Conservation (phyloP, 495 filamentous ascomycete species). For the Pseudomonodictys pantanalensis region DNA sequence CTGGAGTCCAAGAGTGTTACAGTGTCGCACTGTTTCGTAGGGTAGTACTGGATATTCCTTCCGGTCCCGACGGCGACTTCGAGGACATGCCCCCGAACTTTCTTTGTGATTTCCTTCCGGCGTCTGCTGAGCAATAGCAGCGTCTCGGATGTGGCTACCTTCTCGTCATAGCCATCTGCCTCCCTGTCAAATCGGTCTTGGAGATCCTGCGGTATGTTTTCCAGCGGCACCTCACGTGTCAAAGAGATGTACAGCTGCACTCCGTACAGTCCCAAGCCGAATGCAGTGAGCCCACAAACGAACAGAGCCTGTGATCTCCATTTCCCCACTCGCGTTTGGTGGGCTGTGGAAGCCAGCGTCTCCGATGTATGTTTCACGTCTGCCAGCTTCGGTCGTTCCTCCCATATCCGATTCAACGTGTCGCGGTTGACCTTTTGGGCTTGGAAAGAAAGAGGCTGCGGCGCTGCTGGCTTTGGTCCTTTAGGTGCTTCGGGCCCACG, state of each 20-base stretch:
- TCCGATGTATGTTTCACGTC: background rate
- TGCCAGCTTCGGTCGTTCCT: background rate
- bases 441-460: too few relatives aligned
- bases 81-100: conserved; percentile 71
- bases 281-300: conserved; percentile 16
- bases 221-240: conserved; percentile 2
- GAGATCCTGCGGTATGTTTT: conserved; percentile 33
- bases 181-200: conserved; percentile 39
- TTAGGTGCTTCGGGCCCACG: background rate
- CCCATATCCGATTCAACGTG: background rate
- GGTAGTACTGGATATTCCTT: conserved; percentile 75
- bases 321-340: conserved; percentile 8
- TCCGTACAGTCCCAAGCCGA: conserved; percentile 34
- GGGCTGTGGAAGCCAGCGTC: background rate
- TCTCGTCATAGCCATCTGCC: conserved; percentile 37
- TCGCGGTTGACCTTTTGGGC: too few relatives aligned
- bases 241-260: conserved; percentile 29
- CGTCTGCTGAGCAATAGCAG: conserved; percentile 31
- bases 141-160: conserved; percentile 37
- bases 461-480: background rate
- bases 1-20: conserved; percentile 66
- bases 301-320: conserved; percentile 20
- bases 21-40: conserved; percentile 42
- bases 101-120: conserved; percentile 18
- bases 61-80: conserved; percentile 93